A percentile compares a stretch with the other conserved stretches of the same genome.
Conservation (phyloP, 1,284 basidiomycete species). For the Polyporus tsugae region DNA sequence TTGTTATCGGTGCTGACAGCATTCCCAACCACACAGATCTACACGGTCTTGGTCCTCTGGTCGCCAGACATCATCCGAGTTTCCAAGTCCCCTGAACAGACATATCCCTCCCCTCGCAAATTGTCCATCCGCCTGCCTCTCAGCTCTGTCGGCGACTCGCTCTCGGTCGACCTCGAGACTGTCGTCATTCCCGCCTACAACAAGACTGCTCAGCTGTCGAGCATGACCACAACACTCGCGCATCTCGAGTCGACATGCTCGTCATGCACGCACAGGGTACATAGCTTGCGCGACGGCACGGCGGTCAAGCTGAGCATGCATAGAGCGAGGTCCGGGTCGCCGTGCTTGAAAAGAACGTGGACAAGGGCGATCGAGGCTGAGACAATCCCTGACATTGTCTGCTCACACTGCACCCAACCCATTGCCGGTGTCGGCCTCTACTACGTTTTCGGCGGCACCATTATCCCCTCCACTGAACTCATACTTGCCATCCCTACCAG, state of each 20-base stretch:
- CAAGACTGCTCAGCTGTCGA: constrained; percentile 78
- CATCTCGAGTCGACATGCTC: constrained; percentile 52
- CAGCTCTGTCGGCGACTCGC: constrained; percentile 59
- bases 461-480: too few species aligned
- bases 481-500: too few species aligned
- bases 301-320: constrained; percentile 71
- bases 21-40: constrained; percentile 56
- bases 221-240: constrained; percentile 79
- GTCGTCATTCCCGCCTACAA: constrained; percentile 95
- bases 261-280: constrained; percentile 72
- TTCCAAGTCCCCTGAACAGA: constrained; percentile 70
- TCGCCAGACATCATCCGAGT: constrained; percentile 73
- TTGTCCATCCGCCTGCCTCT: constrained; percentile 59
- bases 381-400: too few species aligned
- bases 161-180: constrained; percentile 75
- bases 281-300: constrained; percentile 86
- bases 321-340: constrained; percentile 76
- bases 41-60: constrained; percentile 68
- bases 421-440: too few species aligned
- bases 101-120: constrained; percentile 62
- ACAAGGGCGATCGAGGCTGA: too few species aligned
- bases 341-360: constrained; percentile 79
- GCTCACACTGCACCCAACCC: too few species aligned
- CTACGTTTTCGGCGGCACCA: too few species aligned
- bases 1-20: constrained; percentile 10